Base-by-base conservation (phyloP, 129 eudicot genomes). In the Erigeron canadensis region DNA sequence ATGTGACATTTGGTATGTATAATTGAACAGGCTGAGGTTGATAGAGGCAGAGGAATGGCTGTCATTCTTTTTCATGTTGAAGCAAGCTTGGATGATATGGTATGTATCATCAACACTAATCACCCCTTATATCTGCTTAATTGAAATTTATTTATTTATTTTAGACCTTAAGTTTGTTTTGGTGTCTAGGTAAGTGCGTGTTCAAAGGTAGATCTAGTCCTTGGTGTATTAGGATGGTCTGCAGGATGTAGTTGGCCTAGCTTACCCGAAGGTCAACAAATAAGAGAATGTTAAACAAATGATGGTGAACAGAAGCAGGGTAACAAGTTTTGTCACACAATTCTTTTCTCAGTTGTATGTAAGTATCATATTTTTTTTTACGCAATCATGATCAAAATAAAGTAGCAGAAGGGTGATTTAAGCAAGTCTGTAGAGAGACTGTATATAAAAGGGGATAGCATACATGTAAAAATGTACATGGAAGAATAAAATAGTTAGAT, bases 141-240 rank as follows among this genome's bases (percentile, higher is more conserved):
- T 50, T 23, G 53, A 7, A 5, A 47, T 6, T 19, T 40, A 42
- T 56, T 22, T 7, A 2, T 15, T 43, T 67, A 23, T 4, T 41
- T 23, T 74, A 19, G 18, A 34, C 15, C 43, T 41, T 21, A 64
- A 21, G 28, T 13, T 42, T 12, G 63, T 65, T 40, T 53, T 16
- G 66, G 41, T 58, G 55, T 79, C 22, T 91, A 91, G 97, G 87
- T 81, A 28, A 76, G 82, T 75, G 89, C 85, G 8, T 86, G 97
- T 77, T 84, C 94, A 38, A 81, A 80, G 77, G 81, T 89, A 64
- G 96, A 88, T 81, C 62, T 77, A 43, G 85, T 91, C 40, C 83
- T 81, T 54, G 96, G 96, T 77, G 96, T 91, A 59, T 75, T 91
- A 81, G 96, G 87, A 73, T 88, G 97, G 97, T 91, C 97, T 50